phyloP scores from a whole-genome alignment of 2,329 filamentous ascomycete species.

The Neurospora crassa region DNA sequence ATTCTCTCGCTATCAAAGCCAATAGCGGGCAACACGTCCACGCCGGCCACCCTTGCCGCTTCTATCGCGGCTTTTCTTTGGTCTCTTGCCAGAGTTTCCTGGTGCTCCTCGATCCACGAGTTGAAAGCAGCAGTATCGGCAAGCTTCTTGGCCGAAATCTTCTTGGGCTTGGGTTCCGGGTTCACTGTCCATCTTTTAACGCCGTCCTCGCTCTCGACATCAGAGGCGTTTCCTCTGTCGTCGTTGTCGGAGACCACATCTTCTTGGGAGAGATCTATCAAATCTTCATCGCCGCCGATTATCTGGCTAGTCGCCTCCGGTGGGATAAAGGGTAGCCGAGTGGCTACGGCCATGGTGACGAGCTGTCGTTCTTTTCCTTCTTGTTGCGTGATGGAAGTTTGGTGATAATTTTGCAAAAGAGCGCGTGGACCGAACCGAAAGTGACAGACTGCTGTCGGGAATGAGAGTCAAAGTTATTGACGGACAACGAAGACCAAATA shows the following conservation, averaged over 20 bases:
- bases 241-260: background rate
- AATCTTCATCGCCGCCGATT: background rate
- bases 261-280: background rate
- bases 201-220: constrained; percentile 11
- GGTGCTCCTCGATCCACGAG: constrained; percentile 29
- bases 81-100: constrained; percentile 26
- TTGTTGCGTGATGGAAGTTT: background rate
- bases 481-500: background rate
- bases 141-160: constrained; percentile 37
- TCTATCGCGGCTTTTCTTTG: constrained; percentile 17
- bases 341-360: background rate
- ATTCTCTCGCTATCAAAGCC: constrained; percentile 39
- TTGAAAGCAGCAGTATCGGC: constrained; percentile 42
- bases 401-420: background rate
- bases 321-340: background rate
- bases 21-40: constrained; percentile 21
- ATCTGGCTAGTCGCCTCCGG: background rate
- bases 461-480: background rate
- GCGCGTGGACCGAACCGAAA: background rate
- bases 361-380: background rate
- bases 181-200: constrained; percentile 20
- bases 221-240: background rate
- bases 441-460: background rate
- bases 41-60: constrained; percentile 20
- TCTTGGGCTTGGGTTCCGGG: constrained; percentile 23